These are phyloP conservation scores for Malassezia dermatis DNA, from an alignment of 1,284 basidiomycete genomes.

Conservation along the genomic window DNA sequence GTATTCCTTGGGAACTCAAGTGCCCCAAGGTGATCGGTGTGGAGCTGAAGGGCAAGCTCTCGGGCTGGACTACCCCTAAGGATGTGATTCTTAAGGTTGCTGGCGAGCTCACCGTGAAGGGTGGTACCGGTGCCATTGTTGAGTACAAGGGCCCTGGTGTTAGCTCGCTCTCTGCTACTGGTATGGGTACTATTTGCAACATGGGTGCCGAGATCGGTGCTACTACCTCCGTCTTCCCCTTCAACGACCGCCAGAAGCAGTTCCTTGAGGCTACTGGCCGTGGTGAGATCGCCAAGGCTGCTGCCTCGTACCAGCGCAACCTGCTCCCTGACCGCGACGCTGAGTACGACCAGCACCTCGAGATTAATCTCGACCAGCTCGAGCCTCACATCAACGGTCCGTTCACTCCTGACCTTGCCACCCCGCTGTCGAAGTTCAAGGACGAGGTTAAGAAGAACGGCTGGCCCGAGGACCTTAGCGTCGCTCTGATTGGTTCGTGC, in stretches of 20 bases:
- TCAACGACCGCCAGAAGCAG: conserved; percentile 84
- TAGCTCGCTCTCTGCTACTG: conserved; percentile 89
- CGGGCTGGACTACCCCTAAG: conserved; percentile 96
- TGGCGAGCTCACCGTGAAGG: conserved; percentile 48
- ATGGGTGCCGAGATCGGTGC: conserved; percentile 99
- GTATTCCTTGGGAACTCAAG: conserved; percentile 96
- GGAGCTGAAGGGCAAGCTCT: conserved; percentile 85
- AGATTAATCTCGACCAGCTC: conserved; percentile 89
- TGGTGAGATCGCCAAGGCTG: conserved; percentile 75
- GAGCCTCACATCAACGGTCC: conserved; percentile 99
- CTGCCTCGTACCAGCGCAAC: conserved; percentile 81
- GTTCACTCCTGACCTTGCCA: conserved; percentile 55
- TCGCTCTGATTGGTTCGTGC: conserved; percentile 95
- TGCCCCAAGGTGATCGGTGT: conserved; percentile 98
- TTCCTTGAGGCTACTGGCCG: conserved; percentile 92
- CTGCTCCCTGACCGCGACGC: conserved; percentile 75
- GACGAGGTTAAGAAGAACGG: conserved; percentile 83
- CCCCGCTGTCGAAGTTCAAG: conserved; percentile 78
- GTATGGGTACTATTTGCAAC: conserved; percentile 99
- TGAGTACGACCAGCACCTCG: conserved; percentile 88
- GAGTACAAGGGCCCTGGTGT: conserved; percentile 59
- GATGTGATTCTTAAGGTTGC: conserved; percentile 47
- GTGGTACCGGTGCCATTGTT: conserved; percentile 48
- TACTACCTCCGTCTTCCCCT: conserved; percentile 97
- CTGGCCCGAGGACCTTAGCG: conserved; percentile 95